A percentile compares a stretch with the other conserved stretches of the same genome.
These are phyloP conservation scores for Cylindrodendrum hubeiense DNA, from an alignment of 2,329 filamentous ascomycete genomes.

Conservation along the genomic window DNA sequence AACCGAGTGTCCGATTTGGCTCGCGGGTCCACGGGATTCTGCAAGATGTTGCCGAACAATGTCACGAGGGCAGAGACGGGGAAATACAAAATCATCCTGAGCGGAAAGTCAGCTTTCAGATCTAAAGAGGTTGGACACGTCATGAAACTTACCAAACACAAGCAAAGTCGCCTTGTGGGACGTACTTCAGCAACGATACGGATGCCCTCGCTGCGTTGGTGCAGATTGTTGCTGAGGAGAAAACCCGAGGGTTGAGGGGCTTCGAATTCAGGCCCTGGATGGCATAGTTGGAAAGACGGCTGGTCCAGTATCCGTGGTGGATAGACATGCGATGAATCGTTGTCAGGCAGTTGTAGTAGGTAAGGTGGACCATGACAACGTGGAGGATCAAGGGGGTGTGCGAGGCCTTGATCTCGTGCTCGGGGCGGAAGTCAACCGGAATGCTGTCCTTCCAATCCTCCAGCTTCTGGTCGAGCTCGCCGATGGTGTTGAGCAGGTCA, in stretches of 20 bases:
- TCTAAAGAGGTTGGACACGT: background rate
- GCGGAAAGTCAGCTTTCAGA: constrained; percentile 43
- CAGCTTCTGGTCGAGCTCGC: constrained; percentile 88
- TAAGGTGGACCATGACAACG: constrained; percentile 93
- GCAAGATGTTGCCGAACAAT: constrained; percentile 94
- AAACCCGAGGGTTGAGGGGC: constrained; percentile 92
- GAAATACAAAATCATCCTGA: constrained; percentile 92
- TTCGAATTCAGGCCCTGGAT: constrained; percentile 93
- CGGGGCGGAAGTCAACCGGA: constrained; percentile 94
- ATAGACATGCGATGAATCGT: constrained; percentile 99
- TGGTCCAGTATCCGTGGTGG: constrained; percentile 98
- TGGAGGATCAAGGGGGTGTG: constrained; percentile 96
- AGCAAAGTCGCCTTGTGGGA: constrained; percentile 93
- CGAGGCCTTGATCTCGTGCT: constrained; percentile 93
- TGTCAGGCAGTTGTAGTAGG: constrained; percentile 97
- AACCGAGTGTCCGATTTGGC: constrained; percentile 90
- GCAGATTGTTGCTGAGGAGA: constrained; percentile 92
- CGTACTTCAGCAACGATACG: constrained; percentile 94
- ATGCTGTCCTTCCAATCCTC: constrained; percentile 98
- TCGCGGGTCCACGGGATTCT: constrained; percentile 91
- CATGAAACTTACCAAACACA: constrained; percentile 86
- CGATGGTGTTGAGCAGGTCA: constrained; percentile 93
- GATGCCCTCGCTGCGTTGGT: constrained; percentile 93
- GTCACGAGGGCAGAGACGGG: constrained; percentile 96
- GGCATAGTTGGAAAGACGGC: constrained; percentile 91